A percentile compares a stretch with the other conserved stretches of the same genome.
These are phyloP conservation scores for Blastobotrys mokoenaii DNA, from an alignment of 805 yeast genomes.

Conservation along the genomic window DNA sequence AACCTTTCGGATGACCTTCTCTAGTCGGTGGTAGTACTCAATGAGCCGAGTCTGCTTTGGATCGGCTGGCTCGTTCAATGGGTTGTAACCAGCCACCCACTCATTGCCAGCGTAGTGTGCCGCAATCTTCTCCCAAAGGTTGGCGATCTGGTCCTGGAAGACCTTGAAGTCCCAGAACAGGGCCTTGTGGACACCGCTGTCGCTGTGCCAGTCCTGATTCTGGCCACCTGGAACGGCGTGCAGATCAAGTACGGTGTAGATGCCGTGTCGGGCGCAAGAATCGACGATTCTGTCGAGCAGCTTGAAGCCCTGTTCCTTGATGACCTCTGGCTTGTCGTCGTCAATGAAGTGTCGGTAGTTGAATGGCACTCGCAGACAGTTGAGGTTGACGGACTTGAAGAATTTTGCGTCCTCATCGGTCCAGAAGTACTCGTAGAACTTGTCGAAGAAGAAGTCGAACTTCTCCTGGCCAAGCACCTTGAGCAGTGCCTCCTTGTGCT, in stretches of 20 bases:
- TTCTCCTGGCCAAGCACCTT: slow-evolving; percentile 39
- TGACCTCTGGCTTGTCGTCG: slow-evolving; percentile 36
- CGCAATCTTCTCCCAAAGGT: slow-evolving; percentile 41
- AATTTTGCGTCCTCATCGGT: slow-evolving; percentile 42
- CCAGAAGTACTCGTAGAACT: slow-evolving; percentile 47
- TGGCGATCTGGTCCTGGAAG: slow-evolving; percentile 39
- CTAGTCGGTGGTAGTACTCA: slow-evolving; percentile 33
- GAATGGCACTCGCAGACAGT: slow-evolving; percentile 44
- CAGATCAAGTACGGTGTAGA: slow-evolving; percentile 41
- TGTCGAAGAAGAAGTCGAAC: slow-evolving; percentile 41
- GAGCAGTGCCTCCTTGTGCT: slow-evolving; percentile 37
- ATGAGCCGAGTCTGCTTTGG: slow-evolving; percentile 36
- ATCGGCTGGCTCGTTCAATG: slow-evolving; percentile 45
- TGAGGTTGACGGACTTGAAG: slow-evolving; percentile 35
- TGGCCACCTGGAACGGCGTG: slow-evolving; percentile 48
- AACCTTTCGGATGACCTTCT: slow-evolving; percentile 34
- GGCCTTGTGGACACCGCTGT: slow-evolving; percentile 39
- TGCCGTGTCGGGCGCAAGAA: slow-evolving; percentile 38
- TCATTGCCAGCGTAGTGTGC: slow-evolving; percentile 37
- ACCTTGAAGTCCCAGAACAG: slow-evolving; percentile 43
- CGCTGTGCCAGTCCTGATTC: slow-evolving; percentile 48
- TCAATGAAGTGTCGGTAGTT: slow-evolving; percentile 44
- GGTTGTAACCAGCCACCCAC: slow-evolving; percentile 49
- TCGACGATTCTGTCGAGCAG: slow-evolving; percentile 37
- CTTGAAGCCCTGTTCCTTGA: slow-evolving; percentile 40